phyloP scores from a whole-genome alignment of 2,329 filamentous ascomycete genomes.

The Sordariomycetes sp. region DNA sequence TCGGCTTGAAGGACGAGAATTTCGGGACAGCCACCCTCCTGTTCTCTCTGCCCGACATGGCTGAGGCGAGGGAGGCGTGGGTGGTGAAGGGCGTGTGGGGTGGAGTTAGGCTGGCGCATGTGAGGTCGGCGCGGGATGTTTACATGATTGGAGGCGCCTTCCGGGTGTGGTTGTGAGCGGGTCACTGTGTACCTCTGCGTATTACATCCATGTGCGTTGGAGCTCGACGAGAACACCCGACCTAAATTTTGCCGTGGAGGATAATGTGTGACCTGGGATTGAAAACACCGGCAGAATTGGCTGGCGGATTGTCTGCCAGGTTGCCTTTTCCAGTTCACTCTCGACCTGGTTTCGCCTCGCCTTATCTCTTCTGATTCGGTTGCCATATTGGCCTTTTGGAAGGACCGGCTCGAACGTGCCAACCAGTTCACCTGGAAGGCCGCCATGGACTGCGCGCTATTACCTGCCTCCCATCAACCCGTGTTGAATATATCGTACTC shows the following conservation, averaged over 20 bases:
- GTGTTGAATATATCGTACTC: too few species aligned
- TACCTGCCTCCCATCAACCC: too few species aligned
- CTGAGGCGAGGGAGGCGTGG: neutral
- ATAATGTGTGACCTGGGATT: too few species aligned
- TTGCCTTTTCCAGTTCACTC: neutral
- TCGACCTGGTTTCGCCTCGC: neutral
- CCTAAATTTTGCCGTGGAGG: too few species aligned
- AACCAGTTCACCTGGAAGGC: too few species aligned
- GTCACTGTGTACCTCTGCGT: too few species aligned
- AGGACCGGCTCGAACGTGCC: neutral
- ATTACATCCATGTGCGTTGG: too few species aligned
- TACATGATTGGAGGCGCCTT: neutral
- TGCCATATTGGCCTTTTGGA: neutral
- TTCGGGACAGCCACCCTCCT: conserved; percentile 42
- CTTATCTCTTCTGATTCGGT: neutral
- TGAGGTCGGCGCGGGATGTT: conserved; percentile 9
- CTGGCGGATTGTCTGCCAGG: neutral
- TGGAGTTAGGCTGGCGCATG: conserved; percentile 11
- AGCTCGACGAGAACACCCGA: too few species aligned
- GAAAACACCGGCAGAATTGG: too few species aligned
- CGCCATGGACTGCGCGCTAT: too few species aligned
- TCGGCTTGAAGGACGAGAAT: conserved; percentile 59
- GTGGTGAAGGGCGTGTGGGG: neutral
- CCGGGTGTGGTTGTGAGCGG: neutral
- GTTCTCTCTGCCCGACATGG: conserved; percentile 17